Evolutionary conservation across 1,284 basidiomycete species (phyloP).

Genomic region (Cronartium quercuum): DNA sequence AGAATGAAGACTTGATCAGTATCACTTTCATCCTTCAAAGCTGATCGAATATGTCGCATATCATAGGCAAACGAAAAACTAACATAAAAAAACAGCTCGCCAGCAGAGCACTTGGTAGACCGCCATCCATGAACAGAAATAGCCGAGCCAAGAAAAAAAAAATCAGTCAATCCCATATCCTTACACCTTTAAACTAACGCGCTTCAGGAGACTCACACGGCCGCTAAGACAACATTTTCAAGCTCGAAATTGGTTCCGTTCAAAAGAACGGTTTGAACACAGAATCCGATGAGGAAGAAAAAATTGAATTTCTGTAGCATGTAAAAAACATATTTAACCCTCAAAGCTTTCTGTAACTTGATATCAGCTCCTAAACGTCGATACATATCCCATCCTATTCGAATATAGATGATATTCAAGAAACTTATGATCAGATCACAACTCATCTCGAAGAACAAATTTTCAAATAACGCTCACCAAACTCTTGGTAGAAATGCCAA

Average conservation of each 20-base stretch:
- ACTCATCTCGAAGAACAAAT: neutral
- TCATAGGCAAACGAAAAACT: neutral
- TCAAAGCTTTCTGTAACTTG: conserved; percentile 2
- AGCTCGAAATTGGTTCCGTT: neutral
- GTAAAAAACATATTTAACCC: conserved; percentile 23
- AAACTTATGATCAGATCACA: neutral
- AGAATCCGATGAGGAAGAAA: conserved; percentile 36
- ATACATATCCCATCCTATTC: conserved; percentile 26
- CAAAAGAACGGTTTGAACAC: conserved; percentile 24
- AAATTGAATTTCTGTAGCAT: conserved; percentile 38
- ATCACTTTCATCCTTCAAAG: neutral
- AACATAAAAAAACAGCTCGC: conserved; percentile 12
- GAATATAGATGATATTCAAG: neutral
- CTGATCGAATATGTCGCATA: neutral
- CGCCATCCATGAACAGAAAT: neutral
- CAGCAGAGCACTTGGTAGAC: conserved; percentile 8
- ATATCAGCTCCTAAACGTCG: conserved; percentile 20
- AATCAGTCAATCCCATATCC: too few relatives aligned
- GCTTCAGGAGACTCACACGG: conserved; percentile 31
- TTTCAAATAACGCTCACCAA: neutral
- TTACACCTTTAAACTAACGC: too few relatives aligned
- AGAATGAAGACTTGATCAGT: neutral
- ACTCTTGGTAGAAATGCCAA: conserved; percentile 32
- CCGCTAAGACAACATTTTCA: conserved; percentile 17
- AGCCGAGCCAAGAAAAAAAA: neutral